Evolutionary conservation across 345 rosid genomes (phyloP), one percentile per base, ranked within the genome.

Genomic region (Citrus glauca): DNA sequence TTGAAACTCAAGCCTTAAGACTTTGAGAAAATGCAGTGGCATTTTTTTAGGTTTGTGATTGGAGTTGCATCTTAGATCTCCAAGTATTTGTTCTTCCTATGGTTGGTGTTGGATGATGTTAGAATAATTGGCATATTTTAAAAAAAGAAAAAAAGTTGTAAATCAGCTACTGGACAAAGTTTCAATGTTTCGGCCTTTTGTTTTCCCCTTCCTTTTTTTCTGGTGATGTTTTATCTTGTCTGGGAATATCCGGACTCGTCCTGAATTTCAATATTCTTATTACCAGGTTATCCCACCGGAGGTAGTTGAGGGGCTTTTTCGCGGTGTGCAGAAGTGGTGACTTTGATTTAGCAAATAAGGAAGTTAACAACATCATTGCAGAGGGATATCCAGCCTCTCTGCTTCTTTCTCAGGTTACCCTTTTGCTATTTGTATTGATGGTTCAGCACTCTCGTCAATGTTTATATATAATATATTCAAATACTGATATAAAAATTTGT

Each of bases 331-430:
- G 83, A 86, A 91, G 90, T 65, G 93, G 97, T 17, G 88, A 97
- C 81, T 94, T 97, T 75, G 99, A 97, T 86, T 71, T 85, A 86
- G 98, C 95, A 22, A 90, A 91, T 85, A 91, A 90, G 84, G 97
- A 91, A 87, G 99, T 93, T 75, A 88, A 86, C 82, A 80, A 87
- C 75, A 78, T 91, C 67, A 92, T 91, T 69, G 94, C 93, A 32
- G 98, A 94, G 80, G 99, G 98, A 50, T 93, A 90, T 87, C 98
- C 98, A 20, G 97, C 88, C 65, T 90, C 98, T 78, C 95, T 94
- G 85, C 83, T 94, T 89, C 90, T 94, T 83, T 82, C 87, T 77
- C 97, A 91, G 94, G 98, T 94, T 10, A 45, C 20, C 9, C 66
- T 74, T 72, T 66, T 75, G 62, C 65, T 61, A 72, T 73, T 8